Base-by-base conservation (phyloP, 257 asterid species). In the Solanum sejunctum region DNA sequence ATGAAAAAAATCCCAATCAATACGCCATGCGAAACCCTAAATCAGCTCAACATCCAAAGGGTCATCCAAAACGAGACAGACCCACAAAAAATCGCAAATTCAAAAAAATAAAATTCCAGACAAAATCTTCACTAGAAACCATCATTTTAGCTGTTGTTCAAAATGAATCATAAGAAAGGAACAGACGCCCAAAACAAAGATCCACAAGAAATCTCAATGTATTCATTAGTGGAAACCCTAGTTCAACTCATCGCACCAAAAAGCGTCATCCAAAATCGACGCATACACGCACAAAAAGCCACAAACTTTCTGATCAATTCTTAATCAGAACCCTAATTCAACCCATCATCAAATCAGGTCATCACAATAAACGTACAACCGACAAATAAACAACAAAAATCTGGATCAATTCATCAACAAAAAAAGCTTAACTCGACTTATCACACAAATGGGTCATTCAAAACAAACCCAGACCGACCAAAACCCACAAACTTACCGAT, bases 41-140 rank as follows among this genome's bases (percentile, higher is more conserved):
- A 60, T 85, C 85, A 58, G 73, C 58, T 86, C 85, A 87, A 32
- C 39, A 13, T 51, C 47, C n/a, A 73, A 73, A 73, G 58, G 45
- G n/a, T n/a, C 54, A 75, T 23, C 61, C 41, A 51, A 73, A 73
- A 49, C 23, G 7, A 49, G 2, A 75, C n/a, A 75, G 12, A 23
- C 8, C 61, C 15, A 75, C 43, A 77, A 10, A 77, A 51, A 9
- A 3, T 21, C 81, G 56, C 41, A 66, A 56, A 73, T 82, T 9
- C 26, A 20, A 57, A 57, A 57, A 36, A 36, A 36, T 3, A 36
- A 36, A 57, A 20, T 8, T 57, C 77, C 41, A 70, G 11, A 66
- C 70, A 86, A 83, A 71, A 5, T 15, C 67, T 41, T 66, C 26
- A 54, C 58, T 72, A 58, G 64, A 84, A 80, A 66, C 84, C 85